Evolutionary conservation across 345 rosid species (phyloP), one percentile per base, ranked within the genome.

Genomic region (Combretum micranthum): DNA sequence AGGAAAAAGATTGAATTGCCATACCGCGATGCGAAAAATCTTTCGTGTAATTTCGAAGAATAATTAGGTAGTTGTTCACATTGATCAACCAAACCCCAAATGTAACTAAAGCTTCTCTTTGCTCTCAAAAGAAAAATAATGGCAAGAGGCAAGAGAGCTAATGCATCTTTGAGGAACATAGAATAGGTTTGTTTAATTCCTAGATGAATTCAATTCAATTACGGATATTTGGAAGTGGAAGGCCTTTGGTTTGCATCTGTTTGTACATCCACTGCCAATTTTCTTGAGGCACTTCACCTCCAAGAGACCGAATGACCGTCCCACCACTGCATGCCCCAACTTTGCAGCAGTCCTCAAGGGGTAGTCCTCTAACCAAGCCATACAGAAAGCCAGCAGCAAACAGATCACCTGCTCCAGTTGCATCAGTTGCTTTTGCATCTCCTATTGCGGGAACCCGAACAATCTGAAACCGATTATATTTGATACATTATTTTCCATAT

Each of bases 381-480:
- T 89, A 93, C 64, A 93, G 65, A 69, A 93, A 93, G 52, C 99
- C 99, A 47, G 91, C 56, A 0, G 99, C 90, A 61, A 93, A 89
- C 46, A 93, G 75, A 77, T 93, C 99, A 25, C 97, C 97, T 0
- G 97, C 99, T 69, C 99, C 99, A 0, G 99, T 93, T 42, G 99
- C 96, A 71, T 93, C 99, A 21, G 66, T 68, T 23, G 88, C 91
- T 43, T 72, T 74, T 26, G 80, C 50, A 73, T 73, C 86, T 46
- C 86, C 91, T 55, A 79, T 79, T 44, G 99, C 96, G 13, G 83
- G 71, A 62, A 93, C 77, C 61, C 83, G 79, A 49, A 81, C 96
- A 22, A 73, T 69, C 98, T 92, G 88, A 22, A 32, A 32, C 39
- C 39, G 9, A 32, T 32, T 5, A 32, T 32, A 32, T 32, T 32